Percentiles rank a stretch among this genome's conserved stretches.
Evolutionary conservation across 2,329 filamentous ascomycete species (phyloP).

Genomic region (Purpureocillium takamizusanense): DNA sequence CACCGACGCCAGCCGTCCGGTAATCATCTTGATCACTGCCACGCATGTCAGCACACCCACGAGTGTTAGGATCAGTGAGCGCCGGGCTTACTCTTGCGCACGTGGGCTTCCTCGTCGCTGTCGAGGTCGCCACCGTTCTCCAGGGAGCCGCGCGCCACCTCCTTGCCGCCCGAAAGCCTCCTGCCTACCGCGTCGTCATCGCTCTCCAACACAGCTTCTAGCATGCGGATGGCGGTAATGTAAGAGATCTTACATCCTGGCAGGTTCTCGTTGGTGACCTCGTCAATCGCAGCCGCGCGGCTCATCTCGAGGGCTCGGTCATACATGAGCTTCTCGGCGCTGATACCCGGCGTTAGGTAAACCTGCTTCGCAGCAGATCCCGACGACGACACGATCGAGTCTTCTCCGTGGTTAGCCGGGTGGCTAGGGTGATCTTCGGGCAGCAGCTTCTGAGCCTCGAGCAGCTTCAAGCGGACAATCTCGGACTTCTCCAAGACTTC

Average conservation of each 20-base stretch:
- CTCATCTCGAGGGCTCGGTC: constrained; percentile 97
- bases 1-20: constrained; percentile 43
- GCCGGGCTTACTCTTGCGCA: constrained; percentile 56
- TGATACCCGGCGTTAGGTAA: constrained; percentile 77
- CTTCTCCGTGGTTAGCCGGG: constrained; percentile 63
- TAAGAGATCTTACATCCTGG: constrained; percentile 86
- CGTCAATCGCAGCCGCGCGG: constrained; percentile 84
- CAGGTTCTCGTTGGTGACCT: constrained; percentile 86
- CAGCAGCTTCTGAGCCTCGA: constrained; percentile 76
- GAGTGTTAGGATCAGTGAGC: too few species aligned
- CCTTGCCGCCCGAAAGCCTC: constrained; percentile 26
- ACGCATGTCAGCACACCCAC: constrained; percentile 7
- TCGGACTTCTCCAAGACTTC: constrained; percentile 96
- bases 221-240: constrained; percentile 84
- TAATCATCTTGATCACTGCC: constrained; percentile 55
- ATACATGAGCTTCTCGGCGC: constrained; percentile 96
- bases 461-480: constrained; percentile 78
- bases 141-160: constrained; percentile 26
- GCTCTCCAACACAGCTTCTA: constrained; percentile 85
- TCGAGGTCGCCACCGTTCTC: constrained; percentile 41
- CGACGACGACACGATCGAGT: constrained; percentile 45
- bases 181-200: constrained; percentile 49
- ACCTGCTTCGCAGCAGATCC: constrained; percentile 69
- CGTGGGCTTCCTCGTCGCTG: constrained; percentile 62
- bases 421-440: constrained; percentile 81